These are phyloP conservation scores for Leishmania braziliensis DNA, from an alignment of 208 protist genomes.

Conservation along the genomic window DNA sequence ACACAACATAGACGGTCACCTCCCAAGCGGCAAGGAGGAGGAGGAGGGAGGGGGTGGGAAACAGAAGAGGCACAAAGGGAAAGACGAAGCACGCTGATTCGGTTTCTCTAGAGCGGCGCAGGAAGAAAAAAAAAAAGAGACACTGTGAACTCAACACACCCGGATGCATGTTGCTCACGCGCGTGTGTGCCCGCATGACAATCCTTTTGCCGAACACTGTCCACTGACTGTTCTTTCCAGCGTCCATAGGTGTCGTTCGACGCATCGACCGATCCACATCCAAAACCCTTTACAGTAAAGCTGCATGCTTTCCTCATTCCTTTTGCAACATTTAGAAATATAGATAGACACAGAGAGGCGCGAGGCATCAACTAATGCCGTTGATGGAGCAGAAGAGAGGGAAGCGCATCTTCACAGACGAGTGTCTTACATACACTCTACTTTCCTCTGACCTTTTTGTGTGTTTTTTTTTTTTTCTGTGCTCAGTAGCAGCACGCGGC, in stretches of 20 bases:
- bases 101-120: not conserved
- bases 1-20: not conserved
- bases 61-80: not conserved
- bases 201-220: not conserved
- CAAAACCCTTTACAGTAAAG: constrained; percentile 1
- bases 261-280: not conserved
- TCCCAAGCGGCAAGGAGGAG: not conserved
- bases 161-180: not conserved
- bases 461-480: not conserved
- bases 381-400: constrained; percentile 2
- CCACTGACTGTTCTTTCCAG: not conserved
- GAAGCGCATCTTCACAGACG: not conserved
- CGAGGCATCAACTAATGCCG: not conserved
- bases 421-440: not conserved
- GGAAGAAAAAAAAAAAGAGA: not conserved
- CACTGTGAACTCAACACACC: not conserved
- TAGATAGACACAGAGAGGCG: not conserved
- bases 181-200: not conserved
- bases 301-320: too few relatives aligned
- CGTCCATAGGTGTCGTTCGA: not conserved
- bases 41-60: not conserved
- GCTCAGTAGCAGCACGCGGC: not conserved
- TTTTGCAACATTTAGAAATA: not conserved
- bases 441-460: constrained; percentile 14
- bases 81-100: constrained; percentile 4